Conservation (phyloP, 139 green algal species). For the Asterochloris sp. region DNA sequence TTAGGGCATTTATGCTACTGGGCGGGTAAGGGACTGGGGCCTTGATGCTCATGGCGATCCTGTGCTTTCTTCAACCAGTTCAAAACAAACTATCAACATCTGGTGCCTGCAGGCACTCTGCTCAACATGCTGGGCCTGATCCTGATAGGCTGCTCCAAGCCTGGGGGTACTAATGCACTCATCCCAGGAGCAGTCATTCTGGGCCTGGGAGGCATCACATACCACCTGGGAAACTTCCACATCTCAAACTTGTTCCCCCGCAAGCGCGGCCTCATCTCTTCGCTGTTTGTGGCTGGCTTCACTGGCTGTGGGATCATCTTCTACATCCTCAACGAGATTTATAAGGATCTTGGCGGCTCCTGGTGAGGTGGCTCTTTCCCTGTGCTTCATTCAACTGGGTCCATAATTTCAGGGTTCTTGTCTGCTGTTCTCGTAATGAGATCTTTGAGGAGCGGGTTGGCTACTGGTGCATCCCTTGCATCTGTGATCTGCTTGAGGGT, state of each 20-base stretch:
- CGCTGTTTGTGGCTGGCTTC: slow-evolving; percentile 54
- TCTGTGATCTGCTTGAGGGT: no score
- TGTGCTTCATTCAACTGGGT: neutral
- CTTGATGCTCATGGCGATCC: no score
- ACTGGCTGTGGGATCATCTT: slow-evolving; percentile 59
- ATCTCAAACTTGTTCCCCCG: slow-evolving; percentile 48
- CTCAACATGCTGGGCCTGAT: slow-evolving; percentile 54
- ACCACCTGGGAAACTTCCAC: slow-evolving; percentile 57
- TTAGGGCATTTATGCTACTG: no score
- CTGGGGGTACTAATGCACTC: slow-evolving; percentile 17
- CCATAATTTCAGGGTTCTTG: neutral
- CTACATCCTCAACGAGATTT: slow-evolving; percentile 52
- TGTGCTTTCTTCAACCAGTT: no score
- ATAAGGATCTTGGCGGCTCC: slow-evolving; percentile 23
- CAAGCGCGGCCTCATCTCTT: slow-evolving; percentile 42
- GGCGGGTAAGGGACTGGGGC: no score
- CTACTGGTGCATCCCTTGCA: no score
- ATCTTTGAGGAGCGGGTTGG: neutral
- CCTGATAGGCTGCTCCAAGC: slow-evolving; percentile 41
- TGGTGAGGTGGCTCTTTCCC: slow-evolving; percentile 4
- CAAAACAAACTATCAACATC: no score
- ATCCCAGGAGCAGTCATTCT: slow-evolving; percentile 43
- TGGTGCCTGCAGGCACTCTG: slow-evolving; percentile 29
- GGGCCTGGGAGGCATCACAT: slow-evolving; percentile 57
- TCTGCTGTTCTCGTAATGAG: neutral